Evolutionary conservation across 2,329 filamentous ascomycete species (phyloP).

Genomic region (Colletotrichum sidae): DNA sequence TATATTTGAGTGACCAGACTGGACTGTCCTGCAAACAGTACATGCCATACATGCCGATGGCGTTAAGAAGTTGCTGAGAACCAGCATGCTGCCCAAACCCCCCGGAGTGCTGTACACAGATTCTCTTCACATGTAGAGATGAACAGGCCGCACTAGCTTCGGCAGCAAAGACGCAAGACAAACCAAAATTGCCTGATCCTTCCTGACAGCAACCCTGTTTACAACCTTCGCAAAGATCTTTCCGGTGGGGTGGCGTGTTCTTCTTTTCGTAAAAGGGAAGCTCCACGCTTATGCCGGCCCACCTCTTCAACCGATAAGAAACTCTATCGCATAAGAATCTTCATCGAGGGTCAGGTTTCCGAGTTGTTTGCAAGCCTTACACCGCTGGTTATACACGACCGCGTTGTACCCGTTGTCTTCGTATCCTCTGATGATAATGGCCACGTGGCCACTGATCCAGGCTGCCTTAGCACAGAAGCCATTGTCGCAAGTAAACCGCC

Average conservation of each 20-base stretch:
- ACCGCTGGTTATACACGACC: conserved; percentile 51
- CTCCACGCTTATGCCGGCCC: not conserved
- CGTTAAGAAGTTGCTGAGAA: too few relatives aligned
- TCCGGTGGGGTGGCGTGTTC: not conserved
- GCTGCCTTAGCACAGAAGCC: conserved; percentile 35
- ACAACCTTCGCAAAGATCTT: not conserved
- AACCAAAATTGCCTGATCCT: not conserved
- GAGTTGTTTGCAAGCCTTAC: conserved; percentile 43
- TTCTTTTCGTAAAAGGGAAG: too few relatives aligned
- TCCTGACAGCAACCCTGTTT: not conserved
- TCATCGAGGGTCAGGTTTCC: not conserved
- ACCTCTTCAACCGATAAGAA: not conserved
- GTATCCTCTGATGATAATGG: conserved; percentile 49
- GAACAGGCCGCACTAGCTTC: too few relatives aligned
- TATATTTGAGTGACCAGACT: too few relatives aligned
- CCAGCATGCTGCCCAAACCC: too few relatives aligned
- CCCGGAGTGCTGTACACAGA: too few relatives aligned
- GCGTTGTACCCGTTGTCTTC: conserved; percentile 47
- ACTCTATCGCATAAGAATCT: not conserved
- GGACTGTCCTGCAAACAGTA: too few relatives aligned
- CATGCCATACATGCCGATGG: too few relatives aligned
- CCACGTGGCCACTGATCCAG: conserved; percentile 50
- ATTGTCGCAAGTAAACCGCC: conserved; percentile 47
- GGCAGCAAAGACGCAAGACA: too few relatives aligned
- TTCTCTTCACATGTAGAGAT: too few relatives aligned